Percentiles rank a stretch among this genome's conserved stretches.
Conservation (phyloP, 78 protist genomes). For the Dictyostelium brefeldianum region DNA sequence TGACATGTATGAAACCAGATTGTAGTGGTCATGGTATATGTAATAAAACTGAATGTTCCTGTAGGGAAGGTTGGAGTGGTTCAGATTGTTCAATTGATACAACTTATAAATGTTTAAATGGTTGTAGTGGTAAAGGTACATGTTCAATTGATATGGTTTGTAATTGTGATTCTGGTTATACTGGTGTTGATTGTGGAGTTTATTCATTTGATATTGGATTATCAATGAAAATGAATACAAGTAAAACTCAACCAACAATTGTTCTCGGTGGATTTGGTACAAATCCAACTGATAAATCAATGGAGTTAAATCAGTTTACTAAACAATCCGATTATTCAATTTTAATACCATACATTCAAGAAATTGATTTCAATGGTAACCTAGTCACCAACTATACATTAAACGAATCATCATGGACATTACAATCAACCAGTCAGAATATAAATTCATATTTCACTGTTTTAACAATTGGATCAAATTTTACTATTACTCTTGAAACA, state of each 20-base stretch:
- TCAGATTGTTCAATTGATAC: slow-evolving; percentile 32
- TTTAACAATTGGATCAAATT: background rate
- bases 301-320: background rate
- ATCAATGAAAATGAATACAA: slow-evolving; percentile 16
- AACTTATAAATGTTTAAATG: background rate
- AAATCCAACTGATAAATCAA: background rate
- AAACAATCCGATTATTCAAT: background rate
- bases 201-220: background rate
- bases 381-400: background rate
- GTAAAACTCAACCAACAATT: background rate
- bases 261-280: background rate
- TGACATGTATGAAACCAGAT: slow-evolving; percentile 3
- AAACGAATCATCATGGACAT: background rate
- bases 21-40: slow-evolving; percentile 94
- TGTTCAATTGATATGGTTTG: slow-evolving; percentile 16
- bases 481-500: background rate
- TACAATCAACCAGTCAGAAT: background rate
- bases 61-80: slow-evolving; percentile 11
- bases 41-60: slow-evolving; percentile 91
- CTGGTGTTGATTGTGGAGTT: slow-evolving; percentile 17
- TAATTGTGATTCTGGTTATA: slow-evolving; percentile 9
- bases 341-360: slow-evolving; percentile 4
- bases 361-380: background rate
- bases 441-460: background rate
- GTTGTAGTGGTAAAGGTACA: slow-evolving; percentile 22